Base-by-base conservation (phyloP, 2,329 filamentous ascomycete genomes). In the Aschersonia sp. region DNA sequence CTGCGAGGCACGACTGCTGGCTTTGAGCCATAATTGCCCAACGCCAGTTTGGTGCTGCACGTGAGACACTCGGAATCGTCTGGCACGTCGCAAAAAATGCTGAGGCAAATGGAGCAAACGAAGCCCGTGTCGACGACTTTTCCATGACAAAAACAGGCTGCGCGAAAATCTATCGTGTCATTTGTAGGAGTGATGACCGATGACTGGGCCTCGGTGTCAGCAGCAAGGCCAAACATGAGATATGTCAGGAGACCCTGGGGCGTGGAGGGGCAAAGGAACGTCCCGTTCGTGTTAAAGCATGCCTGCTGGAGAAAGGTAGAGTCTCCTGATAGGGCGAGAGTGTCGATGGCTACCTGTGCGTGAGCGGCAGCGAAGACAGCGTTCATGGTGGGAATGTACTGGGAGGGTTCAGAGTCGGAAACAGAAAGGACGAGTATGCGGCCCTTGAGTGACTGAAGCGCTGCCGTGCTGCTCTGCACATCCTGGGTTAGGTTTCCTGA, bases 311-410 rank as follows among this genome's bases (percentile, higher is more conserved):
- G 72, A 63, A 98, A 94, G 9, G 94, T 89, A 0, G 90, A 87
- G 55, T 87, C 79, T 29, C 87, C 87, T 41, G 83, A 80, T 10
- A 98, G 73, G 54, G 94, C 84, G 51, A 94, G 76, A 35, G 95
- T 90, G 63, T 98, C 92, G 57, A 98, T 88, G 30, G 89, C 86
- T 53, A 98, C 87, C 56, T 79, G 79, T 48, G 88, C 76, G 53
- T 90, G 82, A 58, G 94, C 86, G 50, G 90, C 92, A 2, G 92
- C 92, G 65, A 98, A 98, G 51, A 97, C 94, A 57, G 84, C 79
- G 67, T 98, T 98, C 92, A 98, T 98, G 55, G 94, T 92, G 0
- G 90, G 84, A 48, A 98, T 98, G 68, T 98, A 98, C 64, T 97
- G 84, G 5, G 88, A 81, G 0, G 94, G 78, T 57, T 90, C 85